These are phyloP conservation scores for Besnoitia besnoiti DNA, from an alignment of 169 alveolate species.

Conservation along the genomic window DNA sequence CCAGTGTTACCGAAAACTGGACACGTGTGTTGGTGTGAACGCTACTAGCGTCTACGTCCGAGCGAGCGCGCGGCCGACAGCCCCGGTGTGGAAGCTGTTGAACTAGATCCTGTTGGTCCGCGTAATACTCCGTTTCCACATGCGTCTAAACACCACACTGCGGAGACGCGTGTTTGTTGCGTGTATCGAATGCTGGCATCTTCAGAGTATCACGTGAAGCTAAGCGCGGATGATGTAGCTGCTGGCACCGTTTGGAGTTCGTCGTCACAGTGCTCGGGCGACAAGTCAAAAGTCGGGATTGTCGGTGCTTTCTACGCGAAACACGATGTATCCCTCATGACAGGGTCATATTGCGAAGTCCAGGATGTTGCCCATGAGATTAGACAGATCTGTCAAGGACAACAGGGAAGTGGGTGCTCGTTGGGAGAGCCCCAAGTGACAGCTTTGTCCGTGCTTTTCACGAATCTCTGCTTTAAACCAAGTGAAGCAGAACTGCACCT, in stretches of 20 bases:
- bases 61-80: too few species aligned
- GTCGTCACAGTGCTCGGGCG: not conserved
- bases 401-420: not conserved
- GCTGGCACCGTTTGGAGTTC: constrained; percentile 8
- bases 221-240: not conserved
- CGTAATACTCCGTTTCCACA: too few species aligned
- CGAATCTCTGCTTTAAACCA: not conserved
- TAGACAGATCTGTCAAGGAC: not conserved
- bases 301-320: not conserved
- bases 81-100: too few species aligned
- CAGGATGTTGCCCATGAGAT: not conserved
- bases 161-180: too few species aligned
- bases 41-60: too few species aligned
- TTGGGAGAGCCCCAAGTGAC: not conserved
- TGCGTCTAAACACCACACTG: too few species aligned
- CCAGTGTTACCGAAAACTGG: too few species aligned
- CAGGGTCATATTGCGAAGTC: not conserved
- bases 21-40: too few species aligned
- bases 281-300: not conserved
- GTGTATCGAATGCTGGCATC: not conserved
- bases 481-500: not conserved
- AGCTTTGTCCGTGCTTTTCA: not conserved
- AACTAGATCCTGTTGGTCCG: too few species aligned
- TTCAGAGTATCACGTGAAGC: not conserved
- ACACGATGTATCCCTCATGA: not conserved